phyloP scores from a whole-genome alignment of 495 filamentous ascomycete species.

The Neurospora sublineolata region DNA sequence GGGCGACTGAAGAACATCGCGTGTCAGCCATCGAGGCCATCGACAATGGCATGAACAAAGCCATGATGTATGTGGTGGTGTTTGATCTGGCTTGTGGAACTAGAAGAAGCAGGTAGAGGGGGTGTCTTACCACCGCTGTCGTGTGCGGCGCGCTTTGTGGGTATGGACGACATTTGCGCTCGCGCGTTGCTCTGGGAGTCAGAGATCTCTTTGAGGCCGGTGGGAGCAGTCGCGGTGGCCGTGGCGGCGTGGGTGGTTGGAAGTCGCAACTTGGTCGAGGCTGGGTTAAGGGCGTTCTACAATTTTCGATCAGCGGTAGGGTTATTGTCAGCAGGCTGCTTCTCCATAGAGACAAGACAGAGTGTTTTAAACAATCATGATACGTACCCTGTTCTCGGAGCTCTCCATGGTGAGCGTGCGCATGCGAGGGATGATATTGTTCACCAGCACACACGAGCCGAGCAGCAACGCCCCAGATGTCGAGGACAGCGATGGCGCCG shows the following conservation, averaged over 20 bases:
- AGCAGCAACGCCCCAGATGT: slow-evolving; percentile 23
- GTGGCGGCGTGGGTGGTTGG: slow-evolving; percentile 1
- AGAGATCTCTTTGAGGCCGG: slow-evolving; percentile 31
- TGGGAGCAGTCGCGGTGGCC: neutral
- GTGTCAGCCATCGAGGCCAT: slow-evolving; percentile 10
- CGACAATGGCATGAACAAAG: neutral
- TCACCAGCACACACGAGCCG: slow-evolving; percentile 18
- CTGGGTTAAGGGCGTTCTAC: neutral
- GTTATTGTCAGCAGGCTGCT: neutral
- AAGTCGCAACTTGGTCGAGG: neutral
- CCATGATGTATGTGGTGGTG: neutral
- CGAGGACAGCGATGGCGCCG: slow-evolving; percentile 16
- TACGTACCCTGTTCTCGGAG: slow-evolving; percentile 30
- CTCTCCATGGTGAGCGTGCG: slow-evolving; percentile 28
- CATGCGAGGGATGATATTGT: slow-evolving; percentile 20
- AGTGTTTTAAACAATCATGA: neutral
- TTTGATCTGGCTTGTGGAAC: neutral
- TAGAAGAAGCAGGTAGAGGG: neutral
- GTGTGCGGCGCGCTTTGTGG: slow-evolving; percentile 29
- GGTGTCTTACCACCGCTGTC: slow-evolving; percentile 18
- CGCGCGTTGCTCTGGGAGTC: slow-evolving; percentile 61
- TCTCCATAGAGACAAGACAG: neutral
- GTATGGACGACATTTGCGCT: slow-evolving; percentile 42
- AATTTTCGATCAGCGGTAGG: neutral
- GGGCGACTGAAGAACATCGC: slow-evolving; percentile 19